phyloP scores from a whole-genome alignment of 192 early-diverging fungal species.

The Dissophora ornata region DNA sequence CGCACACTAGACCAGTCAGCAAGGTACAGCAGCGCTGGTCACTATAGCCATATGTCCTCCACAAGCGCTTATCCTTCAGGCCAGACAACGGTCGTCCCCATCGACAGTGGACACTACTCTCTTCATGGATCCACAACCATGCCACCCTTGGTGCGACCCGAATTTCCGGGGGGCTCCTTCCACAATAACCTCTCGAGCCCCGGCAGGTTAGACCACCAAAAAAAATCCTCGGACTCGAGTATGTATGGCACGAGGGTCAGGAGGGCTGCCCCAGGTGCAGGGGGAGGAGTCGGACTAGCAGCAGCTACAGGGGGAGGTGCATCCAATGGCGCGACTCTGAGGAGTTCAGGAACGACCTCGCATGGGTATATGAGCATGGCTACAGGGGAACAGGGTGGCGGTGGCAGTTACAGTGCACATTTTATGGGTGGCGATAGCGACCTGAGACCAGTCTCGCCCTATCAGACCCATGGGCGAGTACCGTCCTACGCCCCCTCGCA shows the following conservation, averaged over 20 bases:
- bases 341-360: neutral
- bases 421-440: neutral
- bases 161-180: conserved; percentile 3
- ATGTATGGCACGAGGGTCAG: conserved; percentile 34
- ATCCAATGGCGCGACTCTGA: neutral
- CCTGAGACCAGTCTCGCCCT: neutral
- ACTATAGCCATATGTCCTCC: neutral
- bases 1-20: neutral
- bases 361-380: neutral
- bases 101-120: conserved; percentile 42
- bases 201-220: conserved; percentile 20
- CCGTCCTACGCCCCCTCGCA: neutral
- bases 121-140: conserved; percentile 12
- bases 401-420: neutral
- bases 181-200: conserved; percentile 28
- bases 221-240: conserved; percentile 21
- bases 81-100: neutral
- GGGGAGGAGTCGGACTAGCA: neutral
- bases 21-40: neutral
- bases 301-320: neutral
- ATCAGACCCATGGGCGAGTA: conserved; percentile 14
- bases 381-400: neutral
- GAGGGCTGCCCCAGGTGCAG: conserved; percentile 3
- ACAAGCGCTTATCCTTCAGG: neutral
- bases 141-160: neutral